Evolutionary conservation across 495 filamentous ascomycete species (phyloP).

Genomic region (Daldinia vernicosa): DNA sequence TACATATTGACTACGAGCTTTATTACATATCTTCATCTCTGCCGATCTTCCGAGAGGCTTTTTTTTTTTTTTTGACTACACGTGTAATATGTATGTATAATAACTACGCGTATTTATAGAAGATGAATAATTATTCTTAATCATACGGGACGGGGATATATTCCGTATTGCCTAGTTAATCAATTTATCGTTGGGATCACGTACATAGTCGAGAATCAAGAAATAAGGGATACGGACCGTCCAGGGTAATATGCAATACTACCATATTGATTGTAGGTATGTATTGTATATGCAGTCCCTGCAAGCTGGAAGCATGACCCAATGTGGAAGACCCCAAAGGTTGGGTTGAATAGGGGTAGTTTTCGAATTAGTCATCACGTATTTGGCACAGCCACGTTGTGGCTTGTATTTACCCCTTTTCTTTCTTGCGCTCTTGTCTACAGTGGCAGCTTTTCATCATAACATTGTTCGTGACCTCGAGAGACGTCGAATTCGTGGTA

Average conservation of each 20-base stretch:
- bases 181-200: neutral
- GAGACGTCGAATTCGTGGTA: too few relatives aligned
- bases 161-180: constrained; percentile 1
- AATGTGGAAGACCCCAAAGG: neutral
- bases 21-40: constrained; percentile 3
- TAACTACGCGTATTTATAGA: constrained; percentile 27
- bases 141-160: constrained; percentile 4
- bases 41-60: constrained; percentile 9
- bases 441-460: too few relatives aligned
- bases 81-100: too few relatives aligned
- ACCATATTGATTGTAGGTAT: neutral
- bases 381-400: neutral
- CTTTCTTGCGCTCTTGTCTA: too few relatives aligned
- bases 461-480: too few relatives aligned
- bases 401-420: neutral
- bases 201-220: neutral
- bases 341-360: constrained; percentile 16
- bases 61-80: constrained; percentile 1
- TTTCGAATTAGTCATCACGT: constrained; percentile 1
- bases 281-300: constrained; percentile 11
- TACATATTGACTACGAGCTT: neutral
- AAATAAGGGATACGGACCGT: neutral
- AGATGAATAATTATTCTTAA: constrained; percentile 12
- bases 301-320: constrained; percentile 7
- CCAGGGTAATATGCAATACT: constrained; percentile 1